Percentiles rank a stretch among this genome's conserved stretches.
phyloP scores from a whole-genome alignment of 805 yeast genomes.

The Yarrowia deformans region DNA sequence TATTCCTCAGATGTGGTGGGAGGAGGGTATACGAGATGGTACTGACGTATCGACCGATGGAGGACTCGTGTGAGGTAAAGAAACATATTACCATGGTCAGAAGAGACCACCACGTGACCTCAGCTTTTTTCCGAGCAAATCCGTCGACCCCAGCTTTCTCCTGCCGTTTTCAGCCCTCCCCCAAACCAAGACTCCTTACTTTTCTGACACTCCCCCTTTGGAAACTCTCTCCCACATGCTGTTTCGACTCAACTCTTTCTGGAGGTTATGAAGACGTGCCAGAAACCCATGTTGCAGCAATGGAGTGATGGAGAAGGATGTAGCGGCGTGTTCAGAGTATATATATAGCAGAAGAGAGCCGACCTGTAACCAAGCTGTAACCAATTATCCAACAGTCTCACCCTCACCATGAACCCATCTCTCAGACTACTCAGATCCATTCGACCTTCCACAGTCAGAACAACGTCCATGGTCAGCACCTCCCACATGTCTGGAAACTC shows the following conservation, averaged over 20 bases:
- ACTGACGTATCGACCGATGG: too few relatives aligned
- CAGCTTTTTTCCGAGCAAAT: background rate
- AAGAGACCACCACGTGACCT: background rate
- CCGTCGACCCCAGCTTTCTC: background rate
- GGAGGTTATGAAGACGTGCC: too few relatives aligned
- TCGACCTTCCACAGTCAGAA: background rate
- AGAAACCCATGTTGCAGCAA: background rate
- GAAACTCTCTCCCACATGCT: slow-evolving; percentile 37
- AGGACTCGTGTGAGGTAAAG: background rate
- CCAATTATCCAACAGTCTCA: too few relatives aligned
- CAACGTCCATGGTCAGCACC: background rate
- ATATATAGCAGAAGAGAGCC: background rate
- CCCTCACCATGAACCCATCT: background rate
- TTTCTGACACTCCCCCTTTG: background rate
- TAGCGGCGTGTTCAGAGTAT: background rate
- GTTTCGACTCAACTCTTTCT: background rate
- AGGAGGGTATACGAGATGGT: background rate
- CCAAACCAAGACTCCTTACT: background rate
- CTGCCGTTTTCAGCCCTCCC: background rate
- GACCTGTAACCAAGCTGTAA: too few relatives aligned
- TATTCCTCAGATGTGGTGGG: background rate
- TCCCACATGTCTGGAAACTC: background rate
- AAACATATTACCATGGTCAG: background rate
- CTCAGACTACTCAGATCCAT: background rate
- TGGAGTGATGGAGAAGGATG: slow-evolving; percentile 5